Evolutionary conservation across 2,329 filamentous ascomycete genomes (phyloP), one percentile per base, ranked within the genome.

Genomic region (Botrytis elliptica): DNA sequence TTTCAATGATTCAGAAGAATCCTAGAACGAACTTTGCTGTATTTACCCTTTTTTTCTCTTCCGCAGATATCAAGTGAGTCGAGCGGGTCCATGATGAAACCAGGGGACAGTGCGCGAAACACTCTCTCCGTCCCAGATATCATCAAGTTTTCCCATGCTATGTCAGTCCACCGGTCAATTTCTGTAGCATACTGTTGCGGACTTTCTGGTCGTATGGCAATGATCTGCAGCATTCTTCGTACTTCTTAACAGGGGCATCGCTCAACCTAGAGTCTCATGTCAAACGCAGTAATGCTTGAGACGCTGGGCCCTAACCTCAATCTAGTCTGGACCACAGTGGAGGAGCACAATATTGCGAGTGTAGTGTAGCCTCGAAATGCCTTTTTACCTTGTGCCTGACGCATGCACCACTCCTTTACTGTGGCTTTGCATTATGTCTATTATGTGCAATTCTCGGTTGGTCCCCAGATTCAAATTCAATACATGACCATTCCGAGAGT

Each of bases 41-140:
- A 22, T 25, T 42, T 71, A 42, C 46, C 36, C 36, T n/a, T 66
- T 66, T 66, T 49, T 33, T 16, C 40, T 52, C 42, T 40, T 49
- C 59, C 25, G 25, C 59, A 25, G 38, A 63, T 18, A 63, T 42
- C 12, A n/a, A 40, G 36, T 40, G 36, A 36, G 59, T n/a, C 40
- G 52, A 44, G 71, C 71, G 71, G 71, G 52, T 36, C 71, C 33
- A 69, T 8, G 63, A 69, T 72, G 71, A 72, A 72, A 72, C 71
- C 71, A 72, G 71, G 40, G 46, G 62, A 69, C 71, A 33, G 29
- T 46, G 71, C 71, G 55, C 52, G 63, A 72, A 72, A 72, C 71
- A 52, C 71, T 4, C 42, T 67, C 70, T 52, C 46, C 36, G 60
- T 72, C 44, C 70, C 70, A 57, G 70, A 72, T 72, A 59, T 72